Evolutionary conservation across 1,284 basidiomycete species (phyloP).

Genomic region (Moesziomyces parantarcticus): DNA sequence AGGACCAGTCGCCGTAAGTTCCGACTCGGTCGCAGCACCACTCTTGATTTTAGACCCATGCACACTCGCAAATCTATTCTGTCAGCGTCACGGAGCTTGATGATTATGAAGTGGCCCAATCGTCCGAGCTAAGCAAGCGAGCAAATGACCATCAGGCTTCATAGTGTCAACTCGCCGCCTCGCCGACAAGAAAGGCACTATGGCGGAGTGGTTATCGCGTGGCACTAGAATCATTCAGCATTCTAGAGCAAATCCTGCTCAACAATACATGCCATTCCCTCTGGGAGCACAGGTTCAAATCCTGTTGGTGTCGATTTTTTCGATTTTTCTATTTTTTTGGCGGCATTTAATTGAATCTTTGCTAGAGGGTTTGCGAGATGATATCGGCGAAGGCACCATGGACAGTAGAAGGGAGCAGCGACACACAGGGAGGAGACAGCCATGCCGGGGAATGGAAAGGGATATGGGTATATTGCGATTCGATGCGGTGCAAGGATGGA

Average conservation of each 20-base stretch:
- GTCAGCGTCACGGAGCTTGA: too few relatives aligned
- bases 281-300: constrained; percentile 49
- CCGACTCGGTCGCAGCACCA: too few relatives aligned
- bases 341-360: too few relatives aligned
- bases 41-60: too few relatives aligned
- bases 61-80: too few relatives aligned
- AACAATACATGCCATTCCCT: constrained; percentile 41
- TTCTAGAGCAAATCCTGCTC: constrained; percentile 27
- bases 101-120: too few relatives aligned
- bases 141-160: too few relatives aligned
- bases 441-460: background rate
- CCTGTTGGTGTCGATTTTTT: constrained; percentile 41
- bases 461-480: constrained; percentile 7
- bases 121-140: too few relatives aligned
- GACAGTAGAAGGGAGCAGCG: background rate
- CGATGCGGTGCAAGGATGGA: background rate
- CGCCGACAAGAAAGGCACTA: constrained; percentile 16
- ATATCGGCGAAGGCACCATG: too few relatives aligned
- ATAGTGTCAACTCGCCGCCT: too few relatives aligned
- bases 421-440: background rate
- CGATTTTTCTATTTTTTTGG: constrained; percentile 6
- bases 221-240: constrained; percentile 30
- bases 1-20: too few relatives aligned
- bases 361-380: too few relatives aligned
- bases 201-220: constrained; percentile 51